A percentile compares a stretch with the other conserved stretches of the same genome.
These are phyloP conservation scores for Bipolaris oryzae DNA, from an alignment of 2,329 filamentous ascomycete genomes.

Conservation along the genomic window DNA sequence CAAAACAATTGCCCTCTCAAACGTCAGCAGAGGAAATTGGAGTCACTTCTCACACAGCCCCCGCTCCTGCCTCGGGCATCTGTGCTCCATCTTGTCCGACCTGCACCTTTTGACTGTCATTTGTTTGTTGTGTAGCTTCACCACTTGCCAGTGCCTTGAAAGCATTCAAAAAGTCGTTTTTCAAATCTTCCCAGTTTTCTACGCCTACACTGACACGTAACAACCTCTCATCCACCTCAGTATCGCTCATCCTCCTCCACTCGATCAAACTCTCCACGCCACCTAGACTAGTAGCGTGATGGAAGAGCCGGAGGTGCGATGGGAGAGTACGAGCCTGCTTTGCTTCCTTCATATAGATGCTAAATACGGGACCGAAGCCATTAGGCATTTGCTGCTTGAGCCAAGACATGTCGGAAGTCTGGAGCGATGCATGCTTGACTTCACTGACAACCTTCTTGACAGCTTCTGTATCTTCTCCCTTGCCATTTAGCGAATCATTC, in stretches of 20 bases:
- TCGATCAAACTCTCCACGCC: constrained; percentile 96
- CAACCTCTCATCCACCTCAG: constrained; percentile 70
- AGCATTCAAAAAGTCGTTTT: constrained; percentile 65
- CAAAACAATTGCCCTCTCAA: too few species aligned
- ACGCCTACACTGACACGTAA: constrained; percentile 85
- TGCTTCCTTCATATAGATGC: constrained; percentile 68
- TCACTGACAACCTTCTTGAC: constrained; percentile 63
- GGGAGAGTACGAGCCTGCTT: constrained; percentile 72
- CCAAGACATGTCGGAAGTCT: constrained; percentile 70
- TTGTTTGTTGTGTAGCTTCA: background rate
- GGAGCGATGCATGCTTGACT: constrained; percentile 80
- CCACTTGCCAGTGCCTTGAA: constrained; percentile 30
- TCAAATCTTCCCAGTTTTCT: constrained; percentile 84
- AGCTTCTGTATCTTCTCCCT: constrained; percentile 49
- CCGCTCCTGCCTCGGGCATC: constrained; percentile 22
- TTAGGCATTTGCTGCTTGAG: constrained; percentile 85
- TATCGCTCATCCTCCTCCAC: constrained; percentile 91
- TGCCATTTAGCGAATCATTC: constrained; percentile 54
- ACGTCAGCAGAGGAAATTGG: background rate
- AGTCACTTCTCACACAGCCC: constrained; percentile 30
- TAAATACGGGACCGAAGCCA: constrained; percentile 89
- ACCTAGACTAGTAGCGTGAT: constrained; percentile 92
- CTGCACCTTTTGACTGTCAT: constrained; percentile 20
- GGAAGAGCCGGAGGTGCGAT: constrained; percentile 79
- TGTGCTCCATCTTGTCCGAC: constrained; percentile 30